Conservation (phyloP, 306 rosid species). For the Inga oerstediana region DNA sequence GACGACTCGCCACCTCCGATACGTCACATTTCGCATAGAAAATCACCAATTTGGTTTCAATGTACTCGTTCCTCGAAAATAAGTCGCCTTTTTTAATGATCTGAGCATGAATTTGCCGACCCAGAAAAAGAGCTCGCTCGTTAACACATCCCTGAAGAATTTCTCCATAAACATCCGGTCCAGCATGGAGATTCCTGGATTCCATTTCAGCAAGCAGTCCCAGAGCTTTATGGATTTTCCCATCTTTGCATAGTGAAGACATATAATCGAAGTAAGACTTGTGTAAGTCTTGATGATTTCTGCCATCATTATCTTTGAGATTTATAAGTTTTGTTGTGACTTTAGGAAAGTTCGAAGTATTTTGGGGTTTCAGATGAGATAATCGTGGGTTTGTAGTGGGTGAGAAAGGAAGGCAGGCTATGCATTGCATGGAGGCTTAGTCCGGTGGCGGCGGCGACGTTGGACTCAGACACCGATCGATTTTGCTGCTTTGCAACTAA, state of each 20-base stretch:
- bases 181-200: slow-evolving; percentile 25
- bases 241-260: slow-evolving; percentile 63
- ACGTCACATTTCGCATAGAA: slow-evolving; percentile 72
- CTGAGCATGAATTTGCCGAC: slow-evolving; percentile 73
- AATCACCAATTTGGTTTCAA: slow-evolving; percentile 69
- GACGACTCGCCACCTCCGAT: slow-evolving; percentile 40
- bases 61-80: slow-evolving; percentile 45
- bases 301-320: slow-evolving; percentile 21
- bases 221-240: slow-evolving; percentile 52
- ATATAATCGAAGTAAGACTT: slow-evolving; percentile 44
- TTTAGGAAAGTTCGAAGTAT: slow-evolving; percentile 23
- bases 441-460: not conserved
- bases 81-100: slow-evolving; percentile 57
- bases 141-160: slow-evolving; percentile 83
- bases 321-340: slow-evolving; percentile 38
- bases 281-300: slow-evolving; percentile 25
- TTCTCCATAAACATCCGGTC: slow-evolving; percentile 63
- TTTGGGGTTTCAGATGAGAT: slow-evolving; percentile 36
- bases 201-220: slow-evolving; percentile 47
- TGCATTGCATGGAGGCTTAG: slow-evolving; percentile 45
- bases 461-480: slow-evolving; percentile 7
- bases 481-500: not conserved
- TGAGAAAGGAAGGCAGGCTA: slow-evolving; percentile 57
- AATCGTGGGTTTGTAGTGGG: slow-evolving; percentile 28
- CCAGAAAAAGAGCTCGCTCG: slow-evolving; percentile 62